These are phyloP conservation scores for Bonnemaisonia californica DNA, from an alignment of 31 red algal genomes.

Conservation along the genomic window DNA sequence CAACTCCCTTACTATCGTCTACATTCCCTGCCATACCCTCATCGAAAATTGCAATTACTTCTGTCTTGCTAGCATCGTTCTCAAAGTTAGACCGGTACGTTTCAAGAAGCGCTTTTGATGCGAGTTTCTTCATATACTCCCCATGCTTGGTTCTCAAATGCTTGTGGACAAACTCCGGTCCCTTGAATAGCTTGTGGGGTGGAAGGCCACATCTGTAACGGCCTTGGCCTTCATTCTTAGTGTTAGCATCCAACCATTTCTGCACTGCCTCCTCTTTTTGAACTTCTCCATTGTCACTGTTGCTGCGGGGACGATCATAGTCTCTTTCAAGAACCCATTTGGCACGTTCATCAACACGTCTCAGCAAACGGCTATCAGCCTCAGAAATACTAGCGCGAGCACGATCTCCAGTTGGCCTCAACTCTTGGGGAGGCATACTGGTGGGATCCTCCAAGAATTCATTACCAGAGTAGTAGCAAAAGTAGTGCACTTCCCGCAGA, in stretches of 20 bases:
- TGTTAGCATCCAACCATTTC: conserved; percentile 65
- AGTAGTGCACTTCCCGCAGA: conserved; percentile 64
- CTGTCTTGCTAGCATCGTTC: conserved; percentile 36
- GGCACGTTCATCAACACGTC: conserved; percentile 64
- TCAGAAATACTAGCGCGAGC: conserved; percentile 4
- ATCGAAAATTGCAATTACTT: conserved; percentile 35
- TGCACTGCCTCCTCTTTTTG: conserved; percentile 28
- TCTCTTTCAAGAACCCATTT: conserved; percentile 49
- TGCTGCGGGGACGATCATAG: conserved; percentile 50
- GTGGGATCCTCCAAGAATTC: conserved; percentile 75
- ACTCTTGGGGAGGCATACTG: conserved; percentile 57
- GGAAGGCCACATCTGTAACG: conserved; percentile 71
- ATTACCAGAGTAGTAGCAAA: conserved; percentile 75
- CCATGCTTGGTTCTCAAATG: conserved; percentile 68
- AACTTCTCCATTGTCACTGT: conserved; percentile 48
- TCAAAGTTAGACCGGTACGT: conserved; percentile 39
- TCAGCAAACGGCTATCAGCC: conserved; percentile 38
- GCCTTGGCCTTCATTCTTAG: conserved; percentile 64
- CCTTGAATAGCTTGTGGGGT: conserved; percentile 79
- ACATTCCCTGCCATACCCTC: conserved; percentile 33
- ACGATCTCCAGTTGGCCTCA: conserved; percentile 17
- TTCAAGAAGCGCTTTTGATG: conserved; percentile 23
- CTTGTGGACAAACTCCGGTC: conserved; percentile 78
- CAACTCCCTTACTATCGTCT: background rate
- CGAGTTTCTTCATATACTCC: conserved; percentile 47